Base-by-base conservation (phyloP, 2,329 filamentous ascomycete genomes). In the Coniella lustricola region DNA sequence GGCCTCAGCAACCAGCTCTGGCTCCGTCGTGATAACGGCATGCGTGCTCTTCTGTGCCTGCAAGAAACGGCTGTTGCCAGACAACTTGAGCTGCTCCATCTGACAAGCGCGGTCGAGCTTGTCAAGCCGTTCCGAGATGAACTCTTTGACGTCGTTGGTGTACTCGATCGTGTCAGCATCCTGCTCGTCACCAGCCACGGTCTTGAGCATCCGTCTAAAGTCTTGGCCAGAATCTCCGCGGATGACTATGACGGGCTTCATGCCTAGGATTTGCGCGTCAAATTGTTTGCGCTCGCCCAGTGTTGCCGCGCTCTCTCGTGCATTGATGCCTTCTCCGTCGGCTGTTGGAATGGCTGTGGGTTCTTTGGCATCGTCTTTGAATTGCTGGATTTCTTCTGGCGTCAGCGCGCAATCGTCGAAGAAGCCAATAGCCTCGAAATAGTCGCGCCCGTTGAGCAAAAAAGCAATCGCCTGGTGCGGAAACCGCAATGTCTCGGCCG, bases 351-450 rank as follows among this genome's bases (percentile, higher is more conserved):
- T 39, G 18, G 37, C 37, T 21, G 10, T 39, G 13, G 37, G 20
- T 7, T 22, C 12, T 18, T 21, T 25, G 3, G 1, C 37, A 14
- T 21, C 37, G 12, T 39, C 37, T 3, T 14, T 25, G 44, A 46
- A 18, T 14, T 29, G 29, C 13, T 39, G 25, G 20, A 39, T 38
- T 8, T 46, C 35, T 3, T 29, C 25, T 9, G n/a, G 21, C 3
- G 37, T 39, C 10, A 39, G 22, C 16, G 37, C 44, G 5, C 25
- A 29, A 3, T 38, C 25, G 7, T 29, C 21, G 13, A 46, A n/a
- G 12, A 46, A n/a, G 12, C 44, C 44, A n/a, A 32, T 46, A 16
- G 38, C 38, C 13, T 46, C 44, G 17, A 46, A 20, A 29, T 16
- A 46, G 14, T 4, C 22, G 25, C 36, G 38, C 2, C 10, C 36